phyloP scores from a whole-genome alignment of 1,139 yeast genomes.

The Wickerhamomyces sp. region DNA sequence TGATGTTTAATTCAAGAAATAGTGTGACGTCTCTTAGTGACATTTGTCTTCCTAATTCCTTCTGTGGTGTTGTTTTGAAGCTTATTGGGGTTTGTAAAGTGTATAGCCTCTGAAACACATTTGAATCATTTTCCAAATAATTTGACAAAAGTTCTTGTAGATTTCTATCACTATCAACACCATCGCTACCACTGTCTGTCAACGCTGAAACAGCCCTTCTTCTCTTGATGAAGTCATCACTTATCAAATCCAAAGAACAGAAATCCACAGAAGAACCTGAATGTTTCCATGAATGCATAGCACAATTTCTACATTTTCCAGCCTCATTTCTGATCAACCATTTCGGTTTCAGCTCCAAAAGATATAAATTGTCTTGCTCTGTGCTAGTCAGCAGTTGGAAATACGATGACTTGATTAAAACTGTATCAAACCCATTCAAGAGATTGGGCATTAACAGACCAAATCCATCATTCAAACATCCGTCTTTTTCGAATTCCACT shows the following conservation, averaged over 20 bases:
- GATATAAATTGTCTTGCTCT: not conserved
- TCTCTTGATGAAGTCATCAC: no score
- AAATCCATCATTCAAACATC: slow-evolving; percentile 18
- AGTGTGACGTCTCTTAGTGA: slow-evolving; percentile 33
- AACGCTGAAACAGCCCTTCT: no score
- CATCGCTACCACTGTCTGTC: no score
- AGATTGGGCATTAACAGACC: slow-evolving; percentile 19
- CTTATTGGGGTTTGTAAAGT: no score
- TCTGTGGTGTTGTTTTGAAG: slow-evolving; percentile 16
- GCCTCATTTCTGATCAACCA: slow-evolving; percentile 31
- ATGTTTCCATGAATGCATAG: slow-evolving; percentile 29
- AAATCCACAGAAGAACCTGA: slow-evolving; percentile 14
- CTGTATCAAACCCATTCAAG: slow-evolving; percentile 2
- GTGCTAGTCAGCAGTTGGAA: slow-evolving; percentile 6
- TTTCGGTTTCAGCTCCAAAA: slow-evolving; percentile 39
- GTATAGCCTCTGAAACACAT: slow-evolving; percentile 7
- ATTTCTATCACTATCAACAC: slow-evolving; percentile 1
- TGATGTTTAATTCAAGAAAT: no score
- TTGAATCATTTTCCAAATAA: slow-evolving; percentile 7
- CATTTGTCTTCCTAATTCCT: slow-evolving; percentile 29
- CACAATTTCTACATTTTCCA: slow-evolving; percentile 41
- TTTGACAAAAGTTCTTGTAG: slow-evolving; percentile 1
- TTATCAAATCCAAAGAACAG: no score
- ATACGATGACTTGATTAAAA: slow-evolving; percentile 11
- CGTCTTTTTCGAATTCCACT: slow-evolving; percentile 8